phyloP scores from a whole-genome alignment of 148 eudicot species.

The Polygonum maritimum region DNA sequence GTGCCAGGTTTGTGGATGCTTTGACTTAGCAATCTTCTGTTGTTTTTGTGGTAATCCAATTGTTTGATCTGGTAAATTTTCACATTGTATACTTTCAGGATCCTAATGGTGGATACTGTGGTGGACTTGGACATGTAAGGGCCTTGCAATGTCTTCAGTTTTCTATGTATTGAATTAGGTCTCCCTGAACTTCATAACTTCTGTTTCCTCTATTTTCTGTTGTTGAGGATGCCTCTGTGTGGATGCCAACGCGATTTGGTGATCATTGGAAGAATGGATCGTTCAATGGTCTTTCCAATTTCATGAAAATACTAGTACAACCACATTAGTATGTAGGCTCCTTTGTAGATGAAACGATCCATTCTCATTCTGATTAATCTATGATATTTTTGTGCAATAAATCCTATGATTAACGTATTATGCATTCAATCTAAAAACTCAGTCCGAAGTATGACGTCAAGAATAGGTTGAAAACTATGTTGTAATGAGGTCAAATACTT shows the following conservation, averaged over 20 bases:
- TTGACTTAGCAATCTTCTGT: not conserved
- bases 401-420: not conserved
- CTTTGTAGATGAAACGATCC: too few species aligned
- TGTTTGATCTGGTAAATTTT: too few species aligned
- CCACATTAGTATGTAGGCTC: too few species aligned
- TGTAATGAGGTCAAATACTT: too few species aligned
- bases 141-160: not conserved
- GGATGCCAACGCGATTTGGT: too few species aligned
- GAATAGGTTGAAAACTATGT: too few species aligned
- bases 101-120: constrained; percentile 80
- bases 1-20: constrained; percentile 60
- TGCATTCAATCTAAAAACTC: not conserved
- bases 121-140: constrained; percentile 96
- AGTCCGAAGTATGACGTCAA: not conserved
- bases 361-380: not conserved
- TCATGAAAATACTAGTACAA: too few species aligned
- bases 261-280: too few species aligned
- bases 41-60: not conserved
- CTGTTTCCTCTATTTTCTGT: too few species aligned
- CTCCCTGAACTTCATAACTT: too few species aligned
- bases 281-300: too few species aligned
- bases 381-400: not conserved
- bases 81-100: constrained; percentile 32
- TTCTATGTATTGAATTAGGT: not conserved
- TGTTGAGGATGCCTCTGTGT: not conserved